Evolutionary conservation across 345 rosid species (phyloP), one percentile per base, ranked within the genome.

Genomic region (Citrus inodora): DNA sequence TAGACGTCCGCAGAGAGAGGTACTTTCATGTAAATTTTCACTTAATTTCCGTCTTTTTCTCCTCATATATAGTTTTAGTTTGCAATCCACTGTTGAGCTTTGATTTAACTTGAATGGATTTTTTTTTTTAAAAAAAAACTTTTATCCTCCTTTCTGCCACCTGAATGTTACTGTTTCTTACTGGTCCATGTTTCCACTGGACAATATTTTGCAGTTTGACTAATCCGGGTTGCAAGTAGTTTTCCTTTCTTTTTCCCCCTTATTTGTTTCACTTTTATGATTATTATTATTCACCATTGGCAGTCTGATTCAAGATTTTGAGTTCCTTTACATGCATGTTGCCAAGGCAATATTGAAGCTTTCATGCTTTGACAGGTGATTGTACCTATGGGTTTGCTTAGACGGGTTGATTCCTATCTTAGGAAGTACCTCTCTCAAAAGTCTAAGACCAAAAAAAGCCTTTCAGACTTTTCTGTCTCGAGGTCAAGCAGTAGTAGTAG

Each of bases 1-100:
- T 62, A 90, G 87, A 90, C 92, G 91, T 79, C 98, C 99, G 2
- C 93, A 83, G 77, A 89, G 99, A 79, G 99, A 95, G 99, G 99
- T 95, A 88, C 33, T 69, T 30, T 61, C 64, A 70, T 65, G n/a
- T 58, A 25, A 17, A 55, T 3, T n/a, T 77, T 62, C 28, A 19
- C 58, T 42, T 38, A 74, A 32, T 59, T 61, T 30, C 51, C 38
- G 21, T 38, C 60, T 4, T 13, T 21, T 67, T 55, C 7, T 46
- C 48, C n/a, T 68, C 65, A 51, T 60, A 63, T 37, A 27, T 32
- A 40, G 21, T 19, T 32, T 77, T 60, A 38, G 33, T 28, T 70
- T 24, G 2, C 67, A 14, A n/a, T 60, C 58, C 32, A 37, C 33
- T 13, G 11, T 35, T 14, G n/a, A 73, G 53, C 32, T n/a, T 38